phyloP scores from a whole-genome alignment of 1,139 yeast genomes.

The Blastobotrys serpentis region DNA sequence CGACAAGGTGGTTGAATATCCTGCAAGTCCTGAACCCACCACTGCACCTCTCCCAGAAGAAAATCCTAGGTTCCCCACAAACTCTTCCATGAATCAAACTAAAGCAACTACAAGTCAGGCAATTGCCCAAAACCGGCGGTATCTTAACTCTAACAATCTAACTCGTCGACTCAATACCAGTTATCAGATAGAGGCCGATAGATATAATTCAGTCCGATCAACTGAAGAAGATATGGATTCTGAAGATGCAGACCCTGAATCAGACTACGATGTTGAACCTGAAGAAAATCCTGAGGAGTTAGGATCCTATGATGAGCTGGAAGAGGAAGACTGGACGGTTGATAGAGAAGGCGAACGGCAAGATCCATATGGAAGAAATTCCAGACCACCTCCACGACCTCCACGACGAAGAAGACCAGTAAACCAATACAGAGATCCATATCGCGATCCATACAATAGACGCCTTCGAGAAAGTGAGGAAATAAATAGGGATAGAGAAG shows the following conservation, averaged over 20 bases:
- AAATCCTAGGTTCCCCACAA: neutral
- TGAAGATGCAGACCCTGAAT: slow-evolving; percentile 10
- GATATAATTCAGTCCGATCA: neutral
- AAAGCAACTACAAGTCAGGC: neutral
- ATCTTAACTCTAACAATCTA: slow-evolving; percentile 9
- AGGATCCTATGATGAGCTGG: slow-evolving; percentile 11
- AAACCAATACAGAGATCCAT: slow-evolving; percentile 1
- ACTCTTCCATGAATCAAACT: neutral
- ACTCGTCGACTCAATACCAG: neutral
- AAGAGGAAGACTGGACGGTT: slow-evolving; percentile 10
- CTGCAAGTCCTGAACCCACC: slow-evolving; percentile 12
- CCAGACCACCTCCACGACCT: neutral
- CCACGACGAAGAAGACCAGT: neutral
- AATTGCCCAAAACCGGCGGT: slow-evolving; percentile 8
- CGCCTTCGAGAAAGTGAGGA: slow-evolving; percentile 7
- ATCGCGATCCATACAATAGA: neutral
- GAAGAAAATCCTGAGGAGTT: slow-evolving; percentile 10
- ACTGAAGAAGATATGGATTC: slow-evolving; percentile 13
- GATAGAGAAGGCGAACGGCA: slow-evolving; percentile 8
- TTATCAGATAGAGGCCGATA: neutral
- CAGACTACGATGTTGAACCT: slow-evolving; percentile 6
- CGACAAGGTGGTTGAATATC: neutral
- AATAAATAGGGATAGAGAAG: slow-evolving; percentile 1
- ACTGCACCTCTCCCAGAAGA: slow-evolving; percentile 2
- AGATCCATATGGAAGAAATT: neutral